Conservation (phyloP, 2,329 filamentous ascomycete species). For the Fusarium penzigii region DNA sequence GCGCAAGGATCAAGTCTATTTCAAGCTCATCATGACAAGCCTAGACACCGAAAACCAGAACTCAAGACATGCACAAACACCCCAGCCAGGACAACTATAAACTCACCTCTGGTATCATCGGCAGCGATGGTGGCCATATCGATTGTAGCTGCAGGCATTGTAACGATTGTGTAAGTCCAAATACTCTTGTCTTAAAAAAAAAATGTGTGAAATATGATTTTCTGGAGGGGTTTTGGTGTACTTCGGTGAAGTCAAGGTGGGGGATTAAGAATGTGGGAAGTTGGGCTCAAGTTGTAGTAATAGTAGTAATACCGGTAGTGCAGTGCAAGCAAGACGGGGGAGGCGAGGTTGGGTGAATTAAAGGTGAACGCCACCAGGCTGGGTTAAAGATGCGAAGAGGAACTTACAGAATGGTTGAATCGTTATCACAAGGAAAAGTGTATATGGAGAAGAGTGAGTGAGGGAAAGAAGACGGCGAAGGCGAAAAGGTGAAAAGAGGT, state of each 20-base stretch:
- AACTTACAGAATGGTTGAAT: neutral
- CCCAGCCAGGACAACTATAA: neutral
- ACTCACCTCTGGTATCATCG: conserved; percentile 48
- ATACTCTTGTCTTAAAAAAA: conserved; percentile 9
- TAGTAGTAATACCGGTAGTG: conserved; percentile 13
- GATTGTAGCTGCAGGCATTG: conserved; percentile 41
- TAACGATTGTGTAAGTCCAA: conserved; percentile 17
- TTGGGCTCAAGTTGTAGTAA: conserved; percentile 1
- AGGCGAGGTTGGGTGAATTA: conserved; percentile 12
- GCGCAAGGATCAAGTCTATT: neutral
- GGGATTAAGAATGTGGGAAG: conserved; percentile 1
- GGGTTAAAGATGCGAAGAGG: conserved; percentile 7
- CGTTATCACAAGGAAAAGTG: neutral
- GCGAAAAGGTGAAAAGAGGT: conserved; percentile 6
- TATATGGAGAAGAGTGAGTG: neutral
- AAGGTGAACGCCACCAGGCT: conserved; percentile 17
- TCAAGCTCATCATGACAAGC: neutral
- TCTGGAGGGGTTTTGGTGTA: conserved; percentile 20
- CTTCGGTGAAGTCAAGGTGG: conserved; percentile 8
- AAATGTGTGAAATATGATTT: conserved; percentile 11
- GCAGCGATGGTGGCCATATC: conserved; percentile 43
- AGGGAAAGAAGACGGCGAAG: conserved; percentile 1
- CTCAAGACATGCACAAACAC: neutral
- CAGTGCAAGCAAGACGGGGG: conserved; percentile 6
- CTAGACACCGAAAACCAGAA: neutral